Evolutionary conservation across 164 flowering plant species (phyloP).

Genomic region (Umbellularia californica): DNA sequence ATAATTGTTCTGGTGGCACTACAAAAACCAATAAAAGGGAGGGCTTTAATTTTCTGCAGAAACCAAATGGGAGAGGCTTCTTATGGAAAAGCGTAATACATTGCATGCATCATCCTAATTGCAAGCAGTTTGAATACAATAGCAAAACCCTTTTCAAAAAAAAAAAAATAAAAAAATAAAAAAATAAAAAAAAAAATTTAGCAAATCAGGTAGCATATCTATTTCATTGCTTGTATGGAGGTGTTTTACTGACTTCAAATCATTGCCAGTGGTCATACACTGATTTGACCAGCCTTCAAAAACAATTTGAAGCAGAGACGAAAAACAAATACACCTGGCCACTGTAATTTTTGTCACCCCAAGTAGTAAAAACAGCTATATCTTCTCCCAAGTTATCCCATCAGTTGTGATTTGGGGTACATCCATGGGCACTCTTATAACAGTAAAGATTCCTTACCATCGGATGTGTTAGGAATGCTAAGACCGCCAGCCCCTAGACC

Average conservation of each 20-base stretch:
- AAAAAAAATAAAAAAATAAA: not conserved
- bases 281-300: not conserved
- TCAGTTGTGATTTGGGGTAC: not conserved
- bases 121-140: too few species aligned
- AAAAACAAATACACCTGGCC: not conserved
- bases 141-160: not conserved
- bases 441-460: slow-evolving; percentile 26
- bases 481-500: slow-evolving; percentile 55
- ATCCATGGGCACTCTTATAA: not conserved
- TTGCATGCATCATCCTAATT: not conserved
- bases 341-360: not conserved
- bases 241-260: not conserved
- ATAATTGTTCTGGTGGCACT: slow-evolving; percentile 96
- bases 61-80: not conserved
- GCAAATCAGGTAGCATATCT: not conserved
- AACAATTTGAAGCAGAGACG: not conserved
- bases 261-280: not conserved
- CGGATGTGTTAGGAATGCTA: slow-evolving; percentile 26
- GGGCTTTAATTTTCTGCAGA: not conserved
- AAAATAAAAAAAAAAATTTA: not conserved
- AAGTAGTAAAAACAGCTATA: not conserved
- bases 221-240: not conserved
- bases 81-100: not conserved
- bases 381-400: not conserved
- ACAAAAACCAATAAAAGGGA: not conserved